Evolutionary conservation across 2,329 filamentous ascomycete species (phyloP).

Genomic region (Cladosporium phlei): DNA sequence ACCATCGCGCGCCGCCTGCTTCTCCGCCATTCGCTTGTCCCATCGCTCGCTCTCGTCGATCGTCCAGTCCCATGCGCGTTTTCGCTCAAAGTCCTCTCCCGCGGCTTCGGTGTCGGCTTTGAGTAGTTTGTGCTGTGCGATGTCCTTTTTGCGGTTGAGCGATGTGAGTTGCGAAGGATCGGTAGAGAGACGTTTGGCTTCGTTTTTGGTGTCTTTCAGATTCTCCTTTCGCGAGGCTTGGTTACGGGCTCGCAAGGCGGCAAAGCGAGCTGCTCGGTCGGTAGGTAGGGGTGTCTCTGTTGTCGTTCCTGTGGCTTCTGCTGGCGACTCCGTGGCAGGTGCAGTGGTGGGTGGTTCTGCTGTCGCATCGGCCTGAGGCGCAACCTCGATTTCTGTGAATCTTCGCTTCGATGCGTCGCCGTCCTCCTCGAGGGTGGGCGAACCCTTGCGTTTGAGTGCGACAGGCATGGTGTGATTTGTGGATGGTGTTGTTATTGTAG

Average conservation of each 20-base stretch:
- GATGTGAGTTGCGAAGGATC: constrained; percentile 73
- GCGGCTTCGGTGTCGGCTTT: constrained; percentile 83
- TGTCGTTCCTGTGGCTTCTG: not conserved
- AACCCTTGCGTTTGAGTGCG: constrained; percentile 34
- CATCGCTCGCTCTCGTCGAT: constrained; percentile 89
- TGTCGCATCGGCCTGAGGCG: constrained; percentile 16
- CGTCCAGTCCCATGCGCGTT: constrained; percentile 98
- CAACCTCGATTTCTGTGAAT: constrained; percentile 22
- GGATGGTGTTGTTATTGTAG: constrained; percentile 2
- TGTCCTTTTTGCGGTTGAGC: constrained; percentile 78
- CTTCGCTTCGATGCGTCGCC: constrained; percentile 33
- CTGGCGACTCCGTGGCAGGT: constrained; percentile 4
- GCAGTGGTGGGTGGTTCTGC: constrained; percentile 14
- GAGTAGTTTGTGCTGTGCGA: constrained; percentile 85
- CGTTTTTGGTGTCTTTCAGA: constrained; percentile 75
- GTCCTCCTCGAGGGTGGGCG: constrained; percentile 28
- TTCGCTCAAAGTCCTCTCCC: constrained; percentile 92
- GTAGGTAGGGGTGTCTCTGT: constrained; percentile 25
- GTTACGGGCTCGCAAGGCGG: constrained; percentile 72
- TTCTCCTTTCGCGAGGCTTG: constrained; percentile 60
- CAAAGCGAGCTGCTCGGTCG: constrained; percentile 74
- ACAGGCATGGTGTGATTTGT: constrained; percentile 28
- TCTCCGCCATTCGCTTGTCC: constrained; percentile 88
- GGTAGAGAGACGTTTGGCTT: constrained; percentile 72
- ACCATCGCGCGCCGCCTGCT: constrained; percentile 72